Evolutionary conservation across 108 stramenopile genomes (phyloP), one percentile per base, ranked within the genome.

Genomic region (Pseudonitzschia multiseries): DNA sequence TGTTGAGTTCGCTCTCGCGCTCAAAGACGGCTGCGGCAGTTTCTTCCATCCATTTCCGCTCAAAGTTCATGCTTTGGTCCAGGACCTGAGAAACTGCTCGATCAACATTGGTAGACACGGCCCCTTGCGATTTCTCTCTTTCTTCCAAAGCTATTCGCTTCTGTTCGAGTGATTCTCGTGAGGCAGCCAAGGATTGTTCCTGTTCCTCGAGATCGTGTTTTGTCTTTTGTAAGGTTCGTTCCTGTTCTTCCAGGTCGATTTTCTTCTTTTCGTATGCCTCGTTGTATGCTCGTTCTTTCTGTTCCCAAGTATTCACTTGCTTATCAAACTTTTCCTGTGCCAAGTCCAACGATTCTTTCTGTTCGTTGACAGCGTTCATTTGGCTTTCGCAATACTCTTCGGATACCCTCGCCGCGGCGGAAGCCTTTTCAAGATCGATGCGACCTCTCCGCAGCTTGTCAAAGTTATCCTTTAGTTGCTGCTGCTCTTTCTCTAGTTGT

Each of bases 21-120:
- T 79, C 79, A 57, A 74, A 79, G n/a, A 79, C 79, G 43, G 79
- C 79, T 18, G 79, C 79, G 20, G 79, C 71, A 4, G 73, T 79
- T 18, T 79, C 79, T 48, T 79, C 79, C 79, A 79, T 79, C 79
- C 72, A 74, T 57, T 79, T 79, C 10, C 79, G 72, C 43, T 79
- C 79, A 18, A 68, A 43, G 21, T 74, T 65, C 79, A 79, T 69
- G 26, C 73, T 79, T 12, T 79, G 79, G 57, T 79, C 79, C 8
- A 79, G 69, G 29, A 79, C 79, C 24, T 72, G 65, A 41, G 70
- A 70, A 5, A 79, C 73, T 12, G 73, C 73, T 48, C 73, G 72
- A 52, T 79, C 79, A 4, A 73, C 73, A 62, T 68, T 72, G 27
- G 26, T 46, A 28, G 68, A 36, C 1, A 72, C 42, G 33, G 46